phyloP scores from a whole-genome alignment of 176 grass and related monocot species.

The Oryza coarctata region DNA sequence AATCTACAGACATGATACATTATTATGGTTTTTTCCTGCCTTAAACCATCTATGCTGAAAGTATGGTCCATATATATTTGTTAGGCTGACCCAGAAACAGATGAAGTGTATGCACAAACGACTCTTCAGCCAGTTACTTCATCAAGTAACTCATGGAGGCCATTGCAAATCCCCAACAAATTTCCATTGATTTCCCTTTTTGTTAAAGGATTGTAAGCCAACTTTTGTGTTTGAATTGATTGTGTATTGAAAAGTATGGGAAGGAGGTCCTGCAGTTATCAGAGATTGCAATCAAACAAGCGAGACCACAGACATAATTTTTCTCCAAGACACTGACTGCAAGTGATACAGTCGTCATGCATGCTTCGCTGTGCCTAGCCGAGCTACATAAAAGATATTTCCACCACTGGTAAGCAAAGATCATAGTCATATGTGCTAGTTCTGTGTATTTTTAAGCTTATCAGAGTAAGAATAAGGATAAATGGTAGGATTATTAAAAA shows the following conservation, averaged over 20 bases:
- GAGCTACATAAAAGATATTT: constrained; percentile 67
- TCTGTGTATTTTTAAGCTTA: constrained; percentile 12
- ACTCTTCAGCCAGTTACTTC: constrained; percentile 66
- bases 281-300: constrained; percentile 60
- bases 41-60: constrained; percentile 20
- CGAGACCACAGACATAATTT: constrained; percentile 59
- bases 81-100: constrained; percentile 70
- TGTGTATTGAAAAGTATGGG: constrained; percentile 49
- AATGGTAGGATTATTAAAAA: too few species aligned
- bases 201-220: neutral
- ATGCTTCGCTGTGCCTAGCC: constrained; percentile 68
- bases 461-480: too few species aligned
- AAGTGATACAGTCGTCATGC: constrained; percentile 75
- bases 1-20: neutral
- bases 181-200: neutral
- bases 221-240: neutral
- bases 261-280: constrained; percentile 60
- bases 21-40: neutral
- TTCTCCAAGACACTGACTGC: constrained; percentile 78
- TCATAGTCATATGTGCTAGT: neutral
- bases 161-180: neutral
- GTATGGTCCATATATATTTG: neutral
- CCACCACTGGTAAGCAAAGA: constrained; percentile 51
- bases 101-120: constrained; percentile 82
- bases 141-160: constrained; percentile 6